phyloP scores from a whole-genome alignment of 2,329 filamentous ascomycete species.

The Neopestalotiopsis sp. region DNA sequence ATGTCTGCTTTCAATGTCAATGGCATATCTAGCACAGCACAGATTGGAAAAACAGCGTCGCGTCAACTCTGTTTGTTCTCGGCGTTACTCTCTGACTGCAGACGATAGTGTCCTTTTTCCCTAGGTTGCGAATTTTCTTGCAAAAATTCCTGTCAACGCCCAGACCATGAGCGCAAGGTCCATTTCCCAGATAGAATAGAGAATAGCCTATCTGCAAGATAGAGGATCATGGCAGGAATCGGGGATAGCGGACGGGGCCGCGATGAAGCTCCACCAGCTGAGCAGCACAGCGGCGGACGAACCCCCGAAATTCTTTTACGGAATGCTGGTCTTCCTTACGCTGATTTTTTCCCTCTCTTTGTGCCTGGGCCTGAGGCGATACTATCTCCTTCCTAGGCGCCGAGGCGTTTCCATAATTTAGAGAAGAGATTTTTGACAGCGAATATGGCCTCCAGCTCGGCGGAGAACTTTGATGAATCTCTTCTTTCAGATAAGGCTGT shows the following conservation, averaged over 20 bases:
- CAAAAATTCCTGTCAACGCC: background rate
- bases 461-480: background rate
- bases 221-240: background rate
- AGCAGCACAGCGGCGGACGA: background rate
- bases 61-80: background rate
- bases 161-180: background rate
- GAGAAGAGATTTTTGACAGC: background rate
- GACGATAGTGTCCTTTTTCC: background rate
- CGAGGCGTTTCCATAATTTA: background rate
- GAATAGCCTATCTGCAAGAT: background rate
- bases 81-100: background rate
- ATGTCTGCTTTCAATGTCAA: background rate
- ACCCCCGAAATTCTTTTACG: background rate
- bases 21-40: background rate
- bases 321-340: background rate
- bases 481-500: background rate
- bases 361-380: background rate
- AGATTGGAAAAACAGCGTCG: background rate
- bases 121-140: background rate
- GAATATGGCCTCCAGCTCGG: background rate
- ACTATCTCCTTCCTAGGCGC: background rate
- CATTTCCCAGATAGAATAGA: background rate
- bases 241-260: background rate
- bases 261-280: background rate
- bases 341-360: too few relatives aligned